Conservation (phyloP, 768 basidiomycete genomes). For the Xerocomus potaroensis region DNA sequence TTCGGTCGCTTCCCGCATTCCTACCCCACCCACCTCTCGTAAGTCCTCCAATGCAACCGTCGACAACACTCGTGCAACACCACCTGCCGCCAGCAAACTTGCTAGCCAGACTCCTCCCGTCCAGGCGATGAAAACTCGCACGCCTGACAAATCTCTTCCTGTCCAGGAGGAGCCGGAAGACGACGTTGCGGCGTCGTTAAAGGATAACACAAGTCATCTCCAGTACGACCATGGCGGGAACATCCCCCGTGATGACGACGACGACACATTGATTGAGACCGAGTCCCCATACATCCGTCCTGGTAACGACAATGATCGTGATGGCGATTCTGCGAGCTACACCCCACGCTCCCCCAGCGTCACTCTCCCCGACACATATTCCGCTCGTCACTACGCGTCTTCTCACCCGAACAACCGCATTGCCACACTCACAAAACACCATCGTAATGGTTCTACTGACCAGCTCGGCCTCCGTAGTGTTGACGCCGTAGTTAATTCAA, state of each 20-base stretch:
- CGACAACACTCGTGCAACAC: constrained; percentile 29
- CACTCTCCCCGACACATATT: constrained; percentile 48
- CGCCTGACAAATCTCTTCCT: constrained; percentile 69
- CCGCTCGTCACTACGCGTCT: constrained; percentile 27
- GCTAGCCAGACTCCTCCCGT: constrained; percentile 53
- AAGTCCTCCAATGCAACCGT: constrained; percentile 19
- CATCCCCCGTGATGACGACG: constrained; percentile 42
- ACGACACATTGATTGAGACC: constrained; percentile 43
- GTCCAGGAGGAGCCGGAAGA: constrained; percentile 77
- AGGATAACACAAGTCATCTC: constrained; percentile 38
- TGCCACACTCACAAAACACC: constrained; percentile 43
- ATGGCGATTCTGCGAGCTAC: constrained; percentile 51
- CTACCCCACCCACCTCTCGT: constrained; percentile 28
- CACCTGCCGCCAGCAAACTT: constrained; percentile 35
- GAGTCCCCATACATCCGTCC: constrained; percentile 30
- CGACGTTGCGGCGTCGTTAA: constrained; percentile 39
- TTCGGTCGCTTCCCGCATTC: constrained; percentile 24
- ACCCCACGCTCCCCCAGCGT: constrained; percentile 68
- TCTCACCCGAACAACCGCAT: constrained; percentile 29
- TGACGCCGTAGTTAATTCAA: constrained; percentile 53
- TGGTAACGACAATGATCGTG: constrained; percentile 35
- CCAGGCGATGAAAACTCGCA: constrained; percentile 49
- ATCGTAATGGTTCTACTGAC: constrained; percentile 56
- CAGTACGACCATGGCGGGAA: constrained; percentile 34
- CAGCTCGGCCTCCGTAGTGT: constrained; percentile 58